Base-by-base conservation (phyloP, 2,329 filamentous ascomycete genomes). In the Aschersonia sp. region DNA sequence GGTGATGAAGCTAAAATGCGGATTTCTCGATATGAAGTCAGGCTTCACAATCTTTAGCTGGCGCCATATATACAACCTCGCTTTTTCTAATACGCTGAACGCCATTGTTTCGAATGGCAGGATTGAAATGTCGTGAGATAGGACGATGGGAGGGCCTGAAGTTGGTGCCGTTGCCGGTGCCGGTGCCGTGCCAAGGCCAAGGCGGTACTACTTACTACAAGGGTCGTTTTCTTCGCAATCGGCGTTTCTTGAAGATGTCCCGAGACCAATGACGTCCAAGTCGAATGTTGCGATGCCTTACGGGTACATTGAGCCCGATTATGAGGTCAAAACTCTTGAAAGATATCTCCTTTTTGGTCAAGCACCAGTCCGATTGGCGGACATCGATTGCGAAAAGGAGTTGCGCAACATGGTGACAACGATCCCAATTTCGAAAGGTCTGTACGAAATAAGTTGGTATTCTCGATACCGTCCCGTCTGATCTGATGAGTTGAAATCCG, bases 1-100 rank as follows among this genome's bases (percentile, higher is more conserved):
- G 1, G 82, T 81, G 51, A 92, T 89, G 62, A 91, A 94, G 67
- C 86, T 89, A 65, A 89, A 83, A 55, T 81, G 78, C 12, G 80
- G 82, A 56, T 75, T 72, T 58, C 73, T 77, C 47, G 74, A 73
- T 31, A 79, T 55, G 52, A 82, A 78, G 12, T 74, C 68, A 3
- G 76, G 77, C 58, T 74, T 77, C 52, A 77, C 57, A 50, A 68
- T 62, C 61, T 65, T 68, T 51, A 77, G 49, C 56, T 73, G 67
- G 40, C 59, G 61, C 65, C 66, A 65, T 42, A 67, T 31, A 45
- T 52, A 61, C 52, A 59, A 58, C 51, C 59, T 60, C 50, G 56
- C 48, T 50, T 54, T 52, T 50, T 62, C 55, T 50, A 70, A 60
- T 62, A 64, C 66, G 49, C 7, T 43, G 12, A 49, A 51, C 53